Conservation (phyloP, 495 filamentous ascomycete species). For the Penicillium bovifimosum region DNA sequence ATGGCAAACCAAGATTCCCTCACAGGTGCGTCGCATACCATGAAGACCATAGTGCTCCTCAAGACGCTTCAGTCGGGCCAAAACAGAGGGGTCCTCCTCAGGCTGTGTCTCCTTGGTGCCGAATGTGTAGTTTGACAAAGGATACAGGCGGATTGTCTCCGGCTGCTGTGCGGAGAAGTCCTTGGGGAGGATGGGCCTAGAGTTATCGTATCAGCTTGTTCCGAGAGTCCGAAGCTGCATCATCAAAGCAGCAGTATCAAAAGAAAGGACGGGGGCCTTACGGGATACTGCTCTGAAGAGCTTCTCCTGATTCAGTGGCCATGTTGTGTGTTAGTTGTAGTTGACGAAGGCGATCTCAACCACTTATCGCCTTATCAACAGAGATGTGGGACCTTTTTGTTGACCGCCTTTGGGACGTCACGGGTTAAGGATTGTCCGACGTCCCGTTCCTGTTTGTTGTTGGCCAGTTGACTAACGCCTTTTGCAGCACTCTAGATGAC, state of each 20-base stretch:
- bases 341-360: not conserved
- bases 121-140: constrained; percentile 97
- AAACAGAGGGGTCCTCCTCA: constrained; percentile 92
- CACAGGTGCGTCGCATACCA: constrained; percentile 95
- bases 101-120: constrained; percentile 97
- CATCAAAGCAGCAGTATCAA: not conserved
- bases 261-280: constrained; percentile 24
- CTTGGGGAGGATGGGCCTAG: constrained; percentile 69
- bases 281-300: constrained; percentile 67
- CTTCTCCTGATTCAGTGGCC: constrained; percentile 66
- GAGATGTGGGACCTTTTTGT: too few relatives aligned
- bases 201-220: not conserved
- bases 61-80: constrained; percentile 83
- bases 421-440: too few relatives aligned
- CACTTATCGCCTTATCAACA: not conserved
- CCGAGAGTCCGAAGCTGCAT: too few relatives aligned
- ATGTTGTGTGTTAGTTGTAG: constrained; percentile 40
- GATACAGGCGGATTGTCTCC: constrained; percentile 85
- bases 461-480: too few relatives aligned
- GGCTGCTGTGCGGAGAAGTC: constrained; percentile 87
- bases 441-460: too few relatives aligned
- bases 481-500: too few relatives aligned
- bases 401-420: too few relatives aligned
- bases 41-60: constrained; percentile 89
- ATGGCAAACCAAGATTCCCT: constrained; percentile 94